These are phyloP conservation scores for Gossypium bickii DNA, from an alignment of 345 rosid genomes.

Conservation along the genomic window DNA sequence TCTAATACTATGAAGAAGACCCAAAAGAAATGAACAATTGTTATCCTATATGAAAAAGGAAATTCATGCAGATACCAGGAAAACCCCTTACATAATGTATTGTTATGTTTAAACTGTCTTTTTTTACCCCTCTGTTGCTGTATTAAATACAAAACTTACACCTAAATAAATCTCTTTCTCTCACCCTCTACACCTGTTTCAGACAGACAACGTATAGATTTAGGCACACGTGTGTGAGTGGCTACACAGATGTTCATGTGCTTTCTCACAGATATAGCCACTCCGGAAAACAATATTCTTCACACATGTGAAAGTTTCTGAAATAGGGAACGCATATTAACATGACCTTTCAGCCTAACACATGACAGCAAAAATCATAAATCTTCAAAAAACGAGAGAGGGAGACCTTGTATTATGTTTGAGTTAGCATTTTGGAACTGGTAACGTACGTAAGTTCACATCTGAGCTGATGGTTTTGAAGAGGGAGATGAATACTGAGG, in stretches of 20 bases:
- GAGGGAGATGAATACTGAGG: not conserved
- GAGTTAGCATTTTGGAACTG: not conserved
- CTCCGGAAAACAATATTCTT: conserved; percentile 28
- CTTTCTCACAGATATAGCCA: conserved; percentile 13
- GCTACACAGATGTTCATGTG: conserved; percentile 26
- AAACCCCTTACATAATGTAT: no score
- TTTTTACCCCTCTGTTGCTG: not conserved
- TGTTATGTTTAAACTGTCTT: not conserved
- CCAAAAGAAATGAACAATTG: not conserved
- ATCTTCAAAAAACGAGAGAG: not conserved
- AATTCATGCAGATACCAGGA: not conserved
- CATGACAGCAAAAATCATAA: not conserved
- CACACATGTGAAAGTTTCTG: conserved; percentile 34
- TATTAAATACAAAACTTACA: not conserved
- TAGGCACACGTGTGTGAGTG: conserved; percentile 34
- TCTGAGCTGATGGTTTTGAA: conserved; percentile 4
- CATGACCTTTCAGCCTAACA: not conserved
- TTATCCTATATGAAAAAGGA: not conserved
- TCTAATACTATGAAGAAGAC: not conserved
- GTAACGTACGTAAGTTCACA: not conserved
- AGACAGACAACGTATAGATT: conserved; percentile 18
- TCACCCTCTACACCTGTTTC: conserved; percentile 23
- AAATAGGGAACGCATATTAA: not conserved
- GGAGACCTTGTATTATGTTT: not conserved
- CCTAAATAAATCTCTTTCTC: not conserved